phyloP scores from a whole-genome alignment of 768 basidiomycete species.

The Trametes punicea region DNA sequence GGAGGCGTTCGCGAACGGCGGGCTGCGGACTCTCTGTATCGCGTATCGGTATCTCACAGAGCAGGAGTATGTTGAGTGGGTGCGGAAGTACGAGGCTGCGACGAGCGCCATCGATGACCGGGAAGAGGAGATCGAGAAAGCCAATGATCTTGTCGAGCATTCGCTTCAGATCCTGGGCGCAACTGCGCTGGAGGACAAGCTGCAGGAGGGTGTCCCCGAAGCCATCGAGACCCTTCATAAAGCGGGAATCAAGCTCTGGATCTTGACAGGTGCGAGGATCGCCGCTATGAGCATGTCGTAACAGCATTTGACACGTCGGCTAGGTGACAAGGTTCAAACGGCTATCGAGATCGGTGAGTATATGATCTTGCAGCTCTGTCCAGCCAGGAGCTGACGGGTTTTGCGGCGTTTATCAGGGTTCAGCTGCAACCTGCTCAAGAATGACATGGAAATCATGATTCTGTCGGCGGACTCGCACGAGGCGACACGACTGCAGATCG shows the following conservation, averaged over 20 bases:
- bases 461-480: constrained; percentile 79
- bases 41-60: constrained; percentile 76
- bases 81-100: constrained; percentile 78
- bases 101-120: constrained; percentile 69
- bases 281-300: not conserved
- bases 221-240: constrained; percentile 88
- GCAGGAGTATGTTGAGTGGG: constrained; percentile 84
- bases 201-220: constrained; percentile 96
- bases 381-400: not conserved
- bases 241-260: constrained; percentile 98
- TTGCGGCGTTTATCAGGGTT: constrained; percentile 48
- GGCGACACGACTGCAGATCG: constrained; percentile 79
- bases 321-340: constrained; percentile 95
- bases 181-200: constrained; percentile 94
- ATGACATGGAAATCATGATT: constrained; percentile 96
- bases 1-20: constrained; percentile 91
- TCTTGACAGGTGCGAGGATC: constrained; percentile 70
- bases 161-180: constrained; percentile 85
- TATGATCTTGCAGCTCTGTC: no score
- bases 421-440: constrained; percentile 92
- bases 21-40: constrained; percentile 88
- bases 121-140: constrained; percentile 90
- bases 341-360: constrained; percentile 87
- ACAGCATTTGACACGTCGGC: not conserved
- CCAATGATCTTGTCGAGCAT: constrained; percentile 80